Conservation (phyloP, 441 rosid genomes). For the Rhodomyrtus psidioides region DNA sequence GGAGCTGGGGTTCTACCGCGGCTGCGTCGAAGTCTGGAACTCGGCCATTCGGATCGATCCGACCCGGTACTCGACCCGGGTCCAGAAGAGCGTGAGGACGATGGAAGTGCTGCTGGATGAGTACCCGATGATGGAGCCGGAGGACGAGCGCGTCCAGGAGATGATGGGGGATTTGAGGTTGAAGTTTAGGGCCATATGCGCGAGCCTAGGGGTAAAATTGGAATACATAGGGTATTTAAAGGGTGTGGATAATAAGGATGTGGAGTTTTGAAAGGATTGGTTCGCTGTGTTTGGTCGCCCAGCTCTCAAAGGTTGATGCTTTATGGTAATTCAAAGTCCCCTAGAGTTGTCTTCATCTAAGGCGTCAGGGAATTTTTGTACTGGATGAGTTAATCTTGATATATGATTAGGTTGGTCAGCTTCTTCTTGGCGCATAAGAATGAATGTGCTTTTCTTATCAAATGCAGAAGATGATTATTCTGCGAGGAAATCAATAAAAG, state of each 20-base stretch:
- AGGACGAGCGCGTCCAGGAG: conserved; percentile 51
- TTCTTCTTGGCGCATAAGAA: not conserved
- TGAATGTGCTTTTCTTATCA: not conserved
- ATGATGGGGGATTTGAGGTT: conserved; percentile 53
- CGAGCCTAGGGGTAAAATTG: conserved; percentile 51
- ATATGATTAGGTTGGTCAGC: not conserved
- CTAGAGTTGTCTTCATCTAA: not conserved
- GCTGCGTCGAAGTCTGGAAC: conserved; percentile 66
- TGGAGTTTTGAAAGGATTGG: conserved; percentile 41
- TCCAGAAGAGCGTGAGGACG: conserved; percentile 46
- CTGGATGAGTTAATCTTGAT: not conserved
- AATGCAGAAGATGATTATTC: not conserved
- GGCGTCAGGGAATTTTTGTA: not conserved
- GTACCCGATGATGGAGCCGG: conserved; percentile 63
- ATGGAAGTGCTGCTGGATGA: conserved; percentile 49
- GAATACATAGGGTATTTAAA: conserved; percentile 59
- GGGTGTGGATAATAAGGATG: conserved; percentile 19
- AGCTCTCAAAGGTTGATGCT: not conserved
- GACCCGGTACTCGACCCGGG: conserved; percentile 37
- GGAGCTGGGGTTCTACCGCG: conserved; percentile 75
- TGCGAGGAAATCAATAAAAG: not conserved
- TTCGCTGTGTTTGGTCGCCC: not conserved
- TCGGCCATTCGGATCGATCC: conserved; percentile 45
- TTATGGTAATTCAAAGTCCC: not conserved
- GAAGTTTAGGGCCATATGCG: conserved; percentile 63